These are phyloP conservation scores for Hysterangium stoloniferum DNA, from an alignment of 768 basidiomycete genomes.

Conservation along the genomic window DNA sequence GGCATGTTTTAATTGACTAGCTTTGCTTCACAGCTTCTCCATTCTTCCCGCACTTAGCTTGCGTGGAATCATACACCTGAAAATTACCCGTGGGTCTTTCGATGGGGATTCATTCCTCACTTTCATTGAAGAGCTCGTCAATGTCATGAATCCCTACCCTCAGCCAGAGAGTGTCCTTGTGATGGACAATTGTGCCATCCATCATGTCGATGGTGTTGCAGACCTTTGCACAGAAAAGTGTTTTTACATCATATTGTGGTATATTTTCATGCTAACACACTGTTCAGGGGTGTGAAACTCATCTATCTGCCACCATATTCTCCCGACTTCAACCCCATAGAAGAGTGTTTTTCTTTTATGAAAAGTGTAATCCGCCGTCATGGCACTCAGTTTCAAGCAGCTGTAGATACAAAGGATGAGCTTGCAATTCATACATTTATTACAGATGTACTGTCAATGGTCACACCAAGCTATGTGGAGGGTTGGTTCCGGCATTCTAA, in stretches of 20 bases:
- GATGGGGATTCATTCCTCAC: conserved; percentile 20
- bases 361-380: conserved; percentile 17
- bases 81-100: conserved; percentile 19
- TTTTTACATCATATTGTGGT: not conserved
- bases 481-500: conserved; percentile 17
- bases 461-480: not conserved
- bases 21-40: conserved; percentile 14
- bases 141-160: conserved; percentile 29
- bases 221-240: not conserved
- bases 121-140: conserved; percentile 27
- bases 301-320: conserved; percentile 27
- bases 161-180: conserved; percentile 29
- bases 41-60: conserved; percentile 18
- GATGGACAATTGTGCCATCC: conserved; percentile 34
- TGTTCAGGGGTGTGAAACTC: not conserved
- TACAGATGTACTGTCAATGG: not conserved
- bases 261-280: not conserved
- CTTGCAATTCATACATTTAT: not conserved
- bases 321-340: conserved; percentile 26
- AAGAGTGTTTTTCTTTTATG: conserved; percentile 24
- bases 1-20: not conserved
- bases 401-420: not conserved
- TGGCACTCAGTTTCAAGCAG: not conserved
- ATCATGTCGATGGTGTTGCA: conserved; percentile 30
- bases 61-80: conserved; percentile 18